Evolutionary conservation across 768 basidiomycete genomes (phyloP).

Genomic region (Krasilnikovozyma curviuscula): DNA sequence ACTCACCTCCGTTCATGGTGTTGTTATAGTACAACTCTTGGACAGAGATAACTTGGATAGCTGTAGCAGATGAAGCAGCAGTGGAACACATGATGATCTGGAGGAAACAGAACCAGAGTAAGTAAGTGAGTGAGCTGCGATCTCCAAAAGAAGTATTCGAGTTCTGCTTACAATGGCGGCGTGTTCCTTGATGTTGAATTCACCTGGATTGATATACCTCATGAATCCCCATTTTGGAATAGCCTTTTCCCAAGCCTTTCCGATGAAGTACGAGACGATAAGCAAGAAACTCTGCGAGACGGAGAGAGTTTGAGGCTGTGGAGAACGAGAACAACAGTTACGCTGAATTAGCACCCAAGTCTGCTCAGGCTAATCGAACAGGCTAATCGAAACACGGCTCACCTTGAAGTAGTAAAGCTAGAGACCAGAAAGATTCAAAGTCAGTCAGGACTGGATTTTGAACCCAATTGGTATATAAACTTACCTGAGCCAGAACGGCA

Average conservation of each 20-base stretch:
- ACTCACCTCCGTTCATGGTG: too few species aligned
- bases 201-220: slow-evolving; percentile 22
- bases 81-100: slow-evolving; percentile 25
- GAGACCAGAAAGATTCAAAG: background rate
- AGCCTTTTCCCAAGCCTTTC: slow-evolving; percentile 6
- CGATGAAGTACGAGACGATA: slow-evolving; percentile 22
- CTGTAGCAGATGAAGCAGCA: slow-evolving; percentile 24
- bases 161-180: too few species aligned
- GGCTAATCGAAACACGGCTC: too few species aligned
- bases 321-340: background rate
- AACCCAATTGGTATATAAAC: background rate
- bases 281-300: slow-evolving; percentile 24
- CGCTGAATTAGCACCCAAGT: background rate
- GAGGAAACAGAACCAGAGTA: too few species aligned
- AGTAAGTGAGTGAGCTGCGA: too few species aligned
- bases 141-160: too few species aligned
- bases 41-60: slow-evolving; percentile 27
- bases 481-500: slow-evolving; percentile 15
- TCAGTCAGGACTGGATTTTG: background rate
- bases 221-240: slow-evolving; percentile 16
- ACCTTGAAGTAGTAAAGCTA: background rate
- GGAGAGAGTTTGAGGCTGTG: background rate
- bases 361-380: background rate
- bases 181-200: slow-evolving; percentile 25
- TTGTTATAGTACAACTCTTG: too few species aligned